Evolutionary conservation across 129 eudicot genomes (phyloP).

Genomic region (Apium graveolens): DNA sequence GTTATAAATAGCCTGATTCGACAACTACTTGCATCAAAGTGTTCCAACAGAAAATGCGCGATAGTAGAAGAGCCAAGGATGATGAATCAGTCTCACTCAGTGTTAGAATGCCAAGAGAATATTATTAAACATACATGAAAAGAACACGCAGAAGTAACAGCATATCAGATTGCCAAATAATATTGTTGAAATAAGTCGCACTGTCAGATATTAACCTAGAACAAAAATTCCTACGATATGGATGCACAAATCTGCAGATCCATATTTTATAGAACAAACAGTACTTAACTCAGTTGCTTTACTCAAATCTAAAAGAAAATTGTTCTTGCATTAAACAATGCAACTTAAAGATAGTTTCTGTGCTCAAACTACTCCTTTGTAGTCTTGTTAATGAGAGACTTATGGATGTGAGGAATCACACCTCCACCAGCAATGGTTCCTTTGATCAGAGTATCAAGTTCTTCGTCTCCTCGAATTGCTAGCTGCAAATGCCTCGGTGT

Average conservation of each 20-base stretch:
- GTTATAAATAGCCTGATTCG: not conserved
- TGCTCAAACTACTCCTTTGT: conserved; percentile 24
- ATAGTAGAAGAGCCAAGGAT: not conserved
- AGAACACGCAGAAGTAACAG: conserved; percentile 9
- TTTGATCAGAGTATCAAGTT: conserved; percentile 40
- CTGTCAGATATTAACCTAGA: not conserved
- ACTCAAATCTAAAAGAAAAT: not conserved
- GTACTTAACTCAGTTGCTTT: not conserved
- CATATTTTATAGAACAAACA: conserved; percentile 3
- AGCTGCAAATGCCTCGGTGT: conserved; percentile 45
- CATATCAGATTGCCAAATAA: not conserved
- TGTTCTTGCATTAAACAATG: not conserved
- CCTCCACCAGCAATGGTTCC: conserved; percentile 45
- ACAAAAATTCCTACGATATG: conserved; percentile 11
- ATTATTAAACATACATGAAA: not conserved
- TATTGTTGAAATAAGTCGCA: not conserved
- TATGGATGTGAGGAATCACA: conserved; percentile 43
- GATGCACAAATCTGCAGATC: conserved; percentile 1
- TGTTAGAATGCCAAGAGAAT: not conserved
- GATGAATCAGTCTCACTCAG: not conserved
- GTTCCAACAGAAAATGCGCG: not conserved
- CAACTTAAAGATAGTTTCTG: not conserved
- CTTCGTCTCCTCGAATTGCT: conserved; percentile 42
- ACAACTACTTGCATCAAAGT: not conserved
- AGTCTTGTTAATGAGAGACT: conserved; percentile 43